These are phyloP conservation scores for Mucor plumbeus DNA, from an alignment of 371 early-diverging fungal genomes.

Conservation along the genomic window DNA sequence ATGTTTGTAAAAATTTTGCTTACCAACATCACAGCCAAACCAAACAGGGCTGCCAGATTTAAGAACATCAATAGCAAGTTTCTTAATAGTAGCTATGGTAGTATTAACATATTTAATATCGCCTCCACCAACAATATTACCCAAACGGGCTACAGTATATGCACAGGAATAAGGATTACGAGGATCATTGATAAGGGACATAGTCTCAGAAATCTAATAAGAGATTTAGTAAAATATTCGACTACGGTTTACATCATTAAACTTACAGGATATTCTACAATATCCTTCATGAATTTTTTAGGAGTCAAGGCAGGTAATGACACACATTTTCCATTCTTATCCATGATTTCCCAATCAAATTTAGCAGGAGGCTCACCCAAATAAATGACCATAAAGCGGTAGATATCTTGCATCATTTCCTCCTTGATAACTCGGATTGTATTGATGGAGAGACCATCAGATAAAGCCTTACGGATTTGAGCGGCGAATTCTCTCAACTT, in stretches of 20 bases:
- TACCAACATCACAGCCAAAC: slow-evolving; percentile 88
- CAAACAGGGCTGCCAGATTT: slow-evolving; percentile 74
- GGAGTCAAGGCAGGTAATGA: slow-evolving; percentile 66
- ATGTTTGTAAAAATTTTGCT: slow-evolving; percentile 24
- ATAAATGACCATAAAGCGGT: slow-evolving; percentile 73
- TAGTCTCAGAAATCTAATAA: slow-evolving; percentile 60
- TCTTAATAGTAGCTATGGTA: slow-evolving; percentile 60
- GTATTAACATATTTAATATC: slow-evolving; percentile 76
- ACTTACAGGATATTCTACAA: slow-evolving; percentile 67
- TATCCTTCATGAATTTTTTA: slow-evolving; percentile 64
- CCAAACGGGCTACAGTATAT: slow-evolving; percentile 81
- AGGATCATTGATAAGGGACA: slow-evolving; percentile 83
- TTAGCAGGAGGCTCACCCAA: slow-evolving; percentile 78
- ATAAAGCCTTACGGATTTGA: slow-evolving; percentile 58
- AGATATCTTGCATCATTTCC: slow-evolving; percentile 72
- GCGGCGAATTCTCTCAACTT: slow-evolving; percentile 77
- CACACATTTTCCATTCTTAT: slow-evolving; percentile 74
- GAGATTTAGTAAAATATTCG: background rate
- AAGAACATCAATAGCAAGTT: slow-evolving; percentile 63
- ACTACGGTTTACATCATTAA: background rate
- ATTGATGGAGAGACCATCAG: slow-evolving; percentile 45
- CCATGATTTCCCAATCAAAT: slow-evolving; percentile 73
- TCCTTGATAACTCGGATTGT: slow-evolving; percentile 57
- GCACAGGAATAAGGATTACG: slow-evolving; percentile 64
- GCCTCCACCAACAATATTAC: slow-evolving; percentile 74